Evolutionary conservation across 1,284 basidiomycete genomes (phyloP).

Genomic region (Phellopilus nigrolimitatus): DNA sequence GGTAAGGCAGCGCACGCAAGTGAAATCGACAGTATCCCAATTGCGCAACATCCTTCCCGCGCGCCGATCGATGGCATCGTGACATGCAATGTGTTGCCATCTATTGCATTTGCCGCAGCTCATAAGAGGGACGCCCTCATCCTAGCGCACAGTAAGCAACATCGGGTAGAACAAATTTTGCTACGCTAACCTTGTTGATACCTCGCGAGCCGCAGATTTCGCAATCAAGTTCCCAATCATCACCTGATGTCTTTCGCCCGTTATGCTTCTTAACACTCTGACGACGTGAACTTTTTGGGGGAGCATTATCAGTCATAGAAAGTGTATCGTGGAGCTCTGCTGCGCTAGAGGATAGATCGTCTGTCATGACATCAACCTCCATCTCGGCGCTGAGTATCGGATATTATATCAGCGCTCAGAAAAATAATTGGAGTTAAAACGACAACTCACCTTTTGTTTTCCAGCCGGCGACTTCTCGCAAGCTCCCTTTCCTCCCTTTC

Average conservation of each 20-base stretch:
- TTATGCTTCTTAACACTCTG: slow-evolving; percentile 1
- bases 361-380: neutral
- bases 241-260: slow-evolving; percentile 30
- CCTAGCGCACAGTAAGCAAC: slow-evolving; percentile 38
- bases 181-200: slow-evolving; percentile 54
- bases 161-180: slow-evolving; percentile 9
- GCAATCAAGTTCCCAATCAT: slow-evolving; percentile 81
- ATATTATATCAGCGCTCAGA: too few species aligned
- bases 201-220: slow-evolving; percentile 73
- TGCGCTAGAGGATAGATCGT: neutral
- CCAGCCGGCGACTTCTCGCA: slow-evolving; percentile 10
- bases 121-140: slow-evolving; percentile 71
- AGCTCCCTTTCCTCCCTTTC: slow-evolving; percentile 46
- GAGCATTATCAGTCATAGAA: neutral
- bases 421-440: neutral
- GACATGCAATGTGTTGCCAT: slow-evolving; percentile 83
- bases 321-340: neutral
- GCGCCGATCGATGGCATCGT: slow-evolving; percentile 57
- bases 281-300: slow-evolving; percentile 2
- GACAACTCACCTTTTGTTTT: slow-evolving; percentile 21
- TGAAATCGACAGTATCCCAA: slow-evolving; percentile 66
- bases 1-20: slow-evolving; percentile 12
- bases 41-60: slow-evolving; percentile 58
- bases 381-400: neutral
- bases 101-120: slow-evolving; percentile 74